Conservation (phyloP, 2,329 filamentous ascomycete species). For the Zasmidium angulare region DNA sequence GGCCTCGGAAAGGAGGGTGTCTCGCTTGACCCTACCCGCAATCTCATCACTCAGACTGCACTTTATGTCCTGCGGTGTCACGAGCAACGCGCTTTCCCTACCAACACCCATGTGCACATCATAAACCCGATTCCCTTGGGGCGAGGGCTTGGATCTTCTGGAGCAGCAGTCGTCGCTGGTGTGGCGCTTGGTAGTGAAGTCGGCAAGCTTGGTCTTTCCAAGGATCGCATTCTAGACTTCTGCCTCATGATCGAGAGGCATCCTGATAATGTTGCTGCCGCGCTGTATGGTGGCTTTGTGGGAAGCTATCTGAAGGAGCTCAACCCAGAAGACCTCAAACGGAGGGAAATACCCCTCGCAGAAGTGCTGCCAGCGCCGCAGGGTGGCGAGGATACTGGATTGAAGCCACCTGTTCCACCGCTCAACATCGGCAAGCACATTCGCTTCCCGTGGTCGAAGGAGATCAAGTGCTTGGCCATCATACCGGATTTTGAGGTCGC, state of each 20-base stretch:
- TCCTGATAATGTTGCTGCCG: conserved; percentile 91
- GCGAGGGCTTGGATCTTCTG: conserved; percentile 89
- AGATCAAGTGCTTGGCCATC: conserved; percentile 96
- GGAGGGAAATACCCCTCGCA: conserved; percentile 89
- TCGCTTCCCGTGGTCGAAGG: conserved; percentile 88
- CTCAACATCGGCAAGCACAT: conserved; percentile 92
- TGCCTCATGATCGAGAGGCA: conserved; percentile 95
- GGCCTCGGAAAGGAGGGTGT: conserved; percentile 78
- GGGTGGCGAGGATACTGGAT: conserved; percentile 86
- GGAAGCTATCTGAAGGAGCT: conserved; percentile 95
- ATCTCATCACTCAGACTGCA: conserved; percentile 90
- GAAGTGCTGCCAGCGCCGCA: conserved; percentile 90
- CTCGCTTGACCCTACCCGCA: conserved; percentile 77
- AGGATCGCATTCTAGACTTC: conserved; percentile 87
- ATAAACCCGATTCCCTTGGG: conserved; percentile 93
- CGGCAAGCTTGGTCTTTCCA: conserved; percentile 72
- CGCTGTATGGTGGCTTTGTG: conserved; percentile 93
- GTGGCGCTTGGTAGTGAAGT: conserved; percentile 91
- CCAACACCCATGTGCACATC: conserved; percentile 87
- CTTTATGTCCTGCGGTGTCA: conserved; percentile 94
- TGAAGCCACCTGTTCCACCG: conserved; percentile 84
- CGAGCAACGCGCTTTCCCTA: conserved; percentile 78
- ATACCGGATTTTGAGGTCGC: conserved; percentile 94
- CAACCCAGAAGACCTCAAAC: conserved; percentile 80
- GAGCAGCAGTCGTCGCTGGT: conserved; percentile 90